Evolutionary conservation across 192 early-diverging fungal genomes (phyloP).

Genomic region (Coemansia sp.): DNA sequence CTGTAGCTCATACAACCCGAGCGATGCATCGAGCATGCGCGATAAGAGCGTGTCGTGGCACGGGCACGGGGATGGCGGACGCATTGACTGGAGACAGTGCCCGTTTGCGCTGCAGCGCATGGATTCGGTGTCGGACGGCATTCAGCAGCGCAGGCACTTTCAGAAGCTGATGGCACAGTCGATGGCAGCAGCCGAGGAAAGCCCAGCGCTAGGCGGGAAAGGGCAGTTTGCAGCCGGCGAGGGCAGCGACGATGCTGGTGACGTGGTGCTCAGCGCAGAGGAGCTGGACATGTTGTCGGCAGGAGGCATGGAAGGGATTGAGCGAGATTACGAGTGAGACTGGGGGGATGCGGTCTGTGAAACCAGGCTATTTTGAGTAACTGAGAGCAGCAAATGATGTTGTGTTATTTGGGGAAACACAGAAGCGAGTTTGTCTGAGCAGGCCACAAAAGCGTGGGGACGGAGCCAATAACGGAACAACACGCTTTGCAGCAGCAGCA

Average conservation of each 20-base stretch:
- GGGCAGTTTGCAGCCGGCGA: neutral
- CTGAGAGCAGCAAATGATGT: constrained; percentile 7
- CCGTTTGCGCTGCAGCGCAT: constrained; percentile 39
- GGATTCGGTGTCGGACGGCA: constrained; percentile 30
- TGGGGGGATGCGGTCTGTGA: constrained; percentile 6
- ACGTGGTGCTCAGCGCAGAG: constrained; percentile 8
- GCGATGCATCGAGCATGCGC: constrained; percentile 44
- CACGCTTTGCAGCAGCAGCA: constrained; percentile 4
- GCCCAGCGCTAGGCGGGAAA: neutral
- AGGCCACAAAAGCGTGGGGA: neutral
- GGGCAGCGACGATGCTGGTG: constrained; percentile 1
- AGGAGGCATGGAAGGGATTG: constrained; percentile 15
- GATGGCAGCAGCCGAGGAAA: constrained; percentile 25
- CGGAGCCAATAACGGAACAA: constrained; percentile 3
- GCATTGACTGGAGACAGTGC: constrained; percentile 40
- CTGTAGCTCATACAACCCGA: constrained; percentile 54
- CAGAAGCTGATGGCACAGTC: constrained; percentile 40
- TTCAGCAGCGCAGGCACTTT: constrained; percentile 34
- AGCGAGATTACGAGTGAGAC: neutral
- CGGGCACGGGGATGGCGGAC: constrained; percentile 29
- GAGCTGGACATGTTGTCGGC: constrained; percentile 30
- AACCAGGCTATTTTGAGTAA: constrained; percentile 11
- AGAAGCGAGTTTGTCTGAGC: neutral
- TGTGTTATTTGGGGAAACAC: neutral
- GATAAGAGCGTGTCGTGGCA: constrained; percentile 61